A percentile compares a stretch with the other conserved stretches of the same genome.
phyloP scores from a whole-genome alignment of 2,329 filamentous ascomycete genomes.

The Sporothrix curviconia region DNA sequence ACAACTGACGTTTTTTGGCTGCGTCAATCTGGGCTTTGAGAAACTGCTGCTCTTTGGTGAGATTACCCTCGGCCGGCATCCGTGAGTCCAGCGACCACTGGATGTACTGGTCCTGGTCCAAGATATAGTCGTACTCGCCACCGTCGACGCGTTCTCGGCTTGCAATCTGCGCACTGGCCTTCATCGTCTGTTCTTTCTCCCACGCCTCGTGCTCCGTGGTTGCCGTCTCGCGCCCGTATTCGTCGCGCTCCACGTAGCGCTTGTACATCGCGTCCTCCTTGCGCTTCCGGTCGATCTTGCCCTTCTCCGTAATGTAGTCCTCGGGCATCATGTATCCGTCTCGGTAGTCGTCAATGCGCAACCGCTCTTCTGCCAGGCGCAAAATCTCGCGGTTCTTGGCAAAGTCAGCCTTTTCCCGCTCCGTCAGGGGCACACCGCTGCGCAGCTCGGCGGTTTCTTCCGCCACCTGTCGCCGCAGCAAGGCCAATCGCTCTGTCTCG shows the following conservation, averaged over 20 bases:
- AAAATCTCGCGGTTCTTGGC: slow-evolving; percentile 79
- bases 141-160: slow-evolving; percentile 68
- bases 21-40: slow-evolving; percentile 77
- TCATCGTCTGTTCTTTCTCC: slow-evolving; percentile 83
- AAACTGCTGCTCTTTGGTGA: slow-evolving; percentile 72
- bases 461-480: slow-evolving; percentile 83
- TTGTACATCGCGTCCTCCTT: slow-evolving; percentile 89
- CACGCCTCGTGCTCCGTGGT: slow-evolving; percentile 94
- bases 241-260: slow-evolving; percentile 79
- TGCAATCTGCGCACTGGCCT: slow-evolving; percentile 80
- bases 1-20: slow-evolving; percentile 79
- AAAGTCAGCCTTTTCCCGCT: slow-evolving; percentile 80
- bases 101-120: slow-evolving; percentile 84
- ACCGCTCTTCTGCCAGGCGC: slow-evolving; percentile 72
- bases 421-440: slow-evolving; percentile 67
- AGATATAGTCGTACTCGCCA: slow-evolving; percentile 83
- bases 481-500: slow-evolving; percentile 73
- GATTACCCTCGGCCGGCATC: slow-evolving; percentile 58
- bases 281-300: slow-evolving; percentile 77
- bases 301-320: slow-evolving; percentile 90
- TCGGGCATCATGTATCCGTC: slow-evolving; percentile 93
- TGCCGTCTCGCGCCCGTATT: slow-evolving; percentile 80
- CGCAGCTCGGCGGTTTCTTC: slow-evolving; percentile 79
- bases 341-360: slow-evolving; percentile 81
- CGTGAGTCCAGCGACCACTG: slow-evolving; percentile 73